Evolutionary conservation across 352 stramenopile genomes (phyloP), one percentile per base, ranked within the genome.

Genomic region (Phytopythium cucurbitacearum): DNA sequence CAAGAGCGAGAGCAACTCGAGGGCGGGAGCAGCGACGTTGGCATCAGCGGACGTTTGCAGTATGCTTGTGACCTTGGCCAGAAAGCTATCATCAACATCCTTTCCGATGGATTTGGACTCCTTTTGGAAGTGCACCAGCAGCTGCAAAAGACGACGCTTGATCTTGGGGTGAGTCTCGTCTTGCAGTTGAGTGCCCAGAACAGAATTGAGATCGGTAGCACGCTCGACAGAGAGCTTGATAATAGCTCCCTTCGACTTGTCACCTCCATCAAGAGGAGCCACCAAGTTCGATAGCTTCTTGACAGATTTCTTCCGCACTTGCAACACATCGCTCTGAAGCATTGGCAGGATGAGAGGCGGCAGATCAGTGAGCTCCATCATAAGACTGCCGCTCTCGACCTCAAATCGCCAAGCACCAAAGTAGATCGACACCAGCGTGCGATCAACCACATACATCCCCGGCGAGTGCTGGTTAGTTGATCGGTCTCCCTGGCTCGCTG

Each of bases 151-250:
- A 38, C 77, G 75, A 5, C 65, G 65, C 40, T 71, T 72, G 15
- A 88, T 61, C 51, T 82, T 87, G n/a, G 82, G 82, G 41, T 92
- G 80, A 6, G 72, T 74, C 49, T 92, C 82, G 8, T 76, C 57
- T 10, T 78, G 41, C 21, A 89, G 56, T 57, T 89, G 82, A 9
- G 53, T 39, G 37, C 67, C 61, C 5, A 92, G 51, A 50, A 81
- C 59, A 1, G 41, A 12, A 21, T 80, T 64, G 8, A 92, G 56
- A 32, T 66, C 37, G 47, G 40, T 52, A 51, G 59, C 41, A 48
- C 13, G 32, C 16, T 63, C 51, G 6, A 16, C 13, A n/a, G 5
- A 51, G 37, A 68, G 51, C 13, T 50, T 10, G 2, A 55, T 1
- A 28, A 28, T 2, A 28, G 21, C 21, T 28, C 21, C 41, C 7